These are phyloP conservation scores for Cymbopogon flexuosus DNA, from an alignment of 202 grass and related monocot species.

Conservation along the genomic window DNA sequence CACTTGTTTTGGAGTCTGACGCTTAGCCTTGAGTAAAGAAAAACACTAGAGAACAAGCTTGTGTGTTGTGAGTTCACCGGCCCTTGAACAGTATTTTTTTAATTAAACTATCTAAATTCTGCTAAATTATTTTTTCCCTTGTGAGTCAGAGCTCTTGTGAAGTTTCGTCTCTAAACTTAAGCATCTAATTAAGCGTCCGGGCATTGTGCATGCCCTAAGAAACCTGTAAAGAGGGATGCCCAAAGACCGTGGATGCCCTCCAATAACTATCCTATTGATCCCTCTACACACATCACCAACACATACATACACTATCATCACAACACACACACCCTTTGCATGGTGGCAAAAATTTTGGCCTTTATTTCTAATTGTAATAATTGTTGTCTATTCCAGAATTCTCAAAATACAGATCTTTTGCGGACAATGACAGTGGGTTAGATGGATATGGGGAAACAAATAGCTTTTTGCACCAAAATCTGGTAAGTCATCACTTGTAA, in stretches of 20 bases:
- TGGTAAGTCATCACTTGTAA: constrained; percentile 39
- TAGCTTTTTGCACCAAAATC: constrained; percentile 36
- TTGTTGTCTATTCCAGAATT: constrained; percentile 31
- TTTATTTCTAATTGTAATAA: background rate
- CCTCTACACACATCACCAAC: background rate
- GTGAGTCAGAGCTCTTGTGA: too few relatives aligned
- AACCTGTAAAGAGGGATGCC: background rate
- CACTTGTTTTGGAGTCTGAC: too few relatives aligned
- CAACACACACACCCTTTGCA: background rate
- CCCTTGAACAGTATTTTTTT: too few relatives aligned
- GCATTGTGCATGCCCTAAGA: background rate
- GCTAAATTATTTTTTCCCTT: too few relatives aligned
- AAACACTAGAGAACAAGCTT: too few relatives aligned
- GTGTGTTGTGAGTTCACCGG: too few relatives aligned
- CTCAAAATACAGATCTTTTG: constrained; percentile 33
- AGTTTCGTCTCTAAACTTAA: too few relatives aligned
- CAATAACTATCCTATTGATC: background rate
- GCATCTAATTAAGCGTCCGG: too few relatives aligned
- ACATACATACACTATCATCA: background rate
- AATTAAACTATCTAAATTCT: too few relatives aligned
- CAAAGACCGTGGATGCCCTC: background rate
- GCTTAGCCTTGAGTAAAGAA: too few relatives aligned
- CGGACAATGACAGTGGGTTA: constrained; percentile 31
- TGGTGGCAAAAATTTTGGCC: background rate
- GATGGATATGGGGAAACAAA: constrained; percentile 51